These are phyloP conservation scores for Hordeum marinum DNA, from an alignment of 176 grass and related monocot species.

Conservation along the genomic window DNA sequence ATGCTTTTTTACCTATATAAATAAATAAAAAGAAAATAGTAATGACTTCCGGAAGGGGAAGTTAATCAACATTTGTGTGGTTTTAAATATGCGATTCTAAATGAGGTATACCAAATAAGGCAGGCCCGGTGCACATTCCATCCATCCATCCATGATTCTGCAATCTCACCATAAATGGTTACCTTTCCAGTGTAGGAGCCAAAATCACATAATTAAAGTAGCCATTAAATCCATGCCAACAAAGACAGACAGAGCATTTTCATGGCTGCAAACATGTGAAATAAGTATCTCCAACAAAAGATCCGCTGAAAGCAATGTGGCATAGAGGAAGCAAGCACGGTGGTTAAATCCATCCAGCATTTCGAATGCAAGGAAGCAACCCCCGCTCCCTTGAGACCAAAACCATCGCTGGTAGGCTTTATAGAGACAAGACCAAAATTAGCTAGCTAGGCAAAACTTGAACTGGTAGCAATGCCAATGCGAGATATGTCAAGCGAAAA, in stretches of 20 bases:
- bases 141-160: background rate
- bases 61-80: too few species aligned
- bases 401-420: conserved; percentile 12
- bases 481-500: conserved; percentile 1
- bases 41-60: too few species aligned
- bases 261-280: background rate
- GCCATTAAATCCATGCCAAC: background rate
- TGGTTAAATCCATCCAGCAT: background rate
- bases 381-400: conserved; percentile 26
- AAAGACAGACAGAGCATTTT: background rate
- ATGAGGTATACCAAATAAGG: background rate
- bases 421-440: background rate
- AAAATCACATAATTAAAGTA: background rate
- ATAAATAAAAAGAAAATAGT: too few species aligned
- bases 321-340: background rate
- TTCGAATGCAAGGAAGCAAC: conserved; percentile 4
- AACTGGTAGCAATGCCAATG: conserved; percentile 23
- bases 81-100: background rate
- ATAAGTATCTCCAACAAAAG: background rate
- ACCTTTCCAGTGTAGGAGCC: background rate
- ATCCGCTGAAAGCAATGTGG: conserved; percentile 19
- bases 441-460: conserved; percentile 23
- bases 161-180: background rate
- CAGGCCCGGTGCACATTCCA: background rate
- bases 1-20: too few species aligned